Evolutionary conservation across 257 asterid genomes (phyloP).

Genomic region (Schizonepeta tenuifolia): DNA sequence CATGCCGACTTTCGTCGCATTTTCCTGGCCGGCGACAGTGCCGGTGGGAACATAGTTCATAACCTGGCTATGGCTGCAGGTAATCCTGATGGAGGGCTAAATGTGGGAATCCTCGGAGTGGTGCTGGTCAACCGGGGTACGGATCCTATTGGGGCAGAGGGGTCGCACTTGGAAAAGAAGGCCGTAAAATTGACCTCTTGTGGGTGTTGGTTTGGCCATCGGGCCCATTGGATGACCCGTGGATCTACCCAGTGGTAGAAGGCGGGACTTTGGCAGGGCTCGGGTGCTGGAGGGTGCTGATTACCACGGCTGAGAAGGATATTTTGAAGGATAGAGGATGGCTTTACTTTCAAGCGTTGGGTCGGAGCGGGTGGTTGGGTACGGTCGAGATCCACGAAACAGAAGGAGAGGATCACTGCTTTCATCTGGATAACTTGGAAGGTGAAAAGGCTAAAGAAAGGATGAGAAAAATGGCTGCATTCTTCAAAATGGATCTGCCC

Average conservation of each 20-base stretch:
- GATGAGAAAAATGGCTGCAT: slow-evolving; percentile 39
- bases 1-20: slow-evolving; percentile 42
- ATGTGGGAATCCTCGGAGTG: slow-evolving; percentile 37
- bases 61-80: slow-evolving; percentile 47
- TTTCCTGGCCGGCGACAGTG: slow-evolving; percentile 47
- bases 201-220: slow-evolving; percentile 40
- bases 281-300: slow-evolving; percentile 41
- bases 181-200: slow-evolving; percentile 21
- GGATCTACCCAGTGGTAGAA: slow-evolving; percentile 43
- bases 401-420: slow-evolving; percentile 43
- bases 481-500: slow-evolving; percentile 43
- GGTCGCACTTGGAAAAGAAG: slow-evolving; percentile 21
- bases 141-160: slow-evolving; percentile 38
- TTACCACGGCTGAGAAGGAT: slow-evolving; percentile 49
- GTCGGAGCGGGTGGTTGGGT: slow-evolving; percentile 50
- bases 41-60: slow-evolving; percentile 50
- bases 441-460: slow-evolving; percentile 44
- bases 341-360: slow-evolving; percentile 40
- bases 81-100: slow-evolving; percentile 35
- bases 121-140: slow-evolving; percentile 43
- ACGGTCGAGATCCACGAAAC: slow-evolving; percentile 46
- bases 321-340: slow-evolving; percentile 45
- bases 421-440: slow-evolving; percentile 37
- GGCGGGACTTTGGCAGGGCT: slow-evolving; percentile 29
- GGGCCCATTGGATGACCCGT: slow-evolving; percentile 35